Percentiles rank a stretch among this genome's conserved stretches.
Conservation (phyloP, 1,284 basidiomycete genomes). For the Puccinia hordei region DNA sequence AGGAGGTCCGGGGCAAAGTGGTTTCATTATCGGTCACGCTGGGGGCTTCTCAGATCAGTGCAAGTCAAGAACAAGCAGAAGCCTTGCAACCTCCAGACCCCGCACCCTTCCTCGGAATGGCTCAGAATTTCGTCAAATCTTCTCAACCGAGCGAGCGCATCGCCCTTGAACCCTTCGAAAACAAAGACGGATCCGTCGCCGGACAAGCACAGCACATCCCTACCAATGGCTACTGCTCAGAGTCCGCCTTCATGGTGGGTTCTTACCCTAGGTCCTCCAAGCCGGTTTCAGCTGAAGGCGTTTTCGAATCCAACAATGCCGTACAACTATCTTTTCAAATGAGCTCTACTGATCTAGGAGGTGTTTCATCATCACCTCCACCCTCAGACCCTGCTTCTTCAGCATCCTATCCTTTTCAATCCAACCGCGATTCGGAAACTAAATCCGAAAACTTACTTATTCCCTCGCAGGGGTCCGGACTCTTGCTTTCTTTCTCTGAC, state of each 20-base stretch:
- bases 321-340: not conserved
- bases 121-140: not conserved
- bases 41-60: not conserved
- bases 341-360: constrained; percentile 3
- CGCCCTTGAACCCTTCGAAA: not conserved
- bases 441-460: constrained; percentile 14
- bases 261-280: not conserved
- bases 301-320: not conserved
- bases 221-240: constrained; percentile 10
- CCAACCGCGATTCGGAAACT: not conserved
- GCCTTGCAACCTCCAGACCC: not conserved
- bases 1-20: constrained; percentile 19
- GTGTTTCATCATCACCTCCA: constrained; percentile 28
- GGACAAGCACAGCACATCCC: not conserved
- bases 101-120: not conserved
- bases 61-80: not conserved
- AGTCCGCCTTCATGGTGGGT: not conserved
- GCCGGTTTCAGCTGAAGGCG: not conserved
- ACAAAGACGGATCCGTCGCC: not conserved
- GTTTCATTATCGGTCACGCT: not conserved
- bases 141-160: not conserved
- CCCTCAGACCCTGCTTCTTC: constrained; percentile 24
- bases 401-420: constrained; percentile 11
- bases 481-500: not conserved
- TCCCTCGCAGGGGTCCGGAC: not conserved